Percentiles rank a stretch among this genome's conserved stretches.
Evolutionary conservation across 257 asterid genomes (phyloP).

Genomic region (Solanum gracilifrons): DNA sequence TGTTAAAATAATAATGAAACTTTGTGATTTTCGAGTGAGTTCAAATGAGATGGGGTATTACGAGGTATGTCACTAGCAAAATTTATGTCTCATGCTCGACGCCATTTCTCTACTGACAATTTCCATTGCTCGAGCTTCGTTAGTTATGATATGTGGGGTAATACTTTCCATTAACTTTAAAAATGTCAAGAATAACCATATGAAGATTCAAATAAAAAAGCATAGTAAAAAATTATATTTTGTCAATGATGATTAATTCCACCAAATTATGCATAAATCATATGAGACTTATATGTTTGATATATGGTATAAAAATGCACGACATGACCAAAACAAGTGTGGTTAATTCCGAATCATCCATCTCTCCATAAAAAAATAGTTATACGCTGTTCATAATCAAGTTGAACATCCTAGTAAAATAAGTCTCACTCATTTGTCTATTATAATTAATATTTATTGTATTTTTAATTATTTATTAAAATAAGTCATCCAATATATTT

Average conservation of each 20-base stretch:
- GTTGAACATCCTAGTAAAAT: background rate
- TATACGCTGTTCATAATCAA: background rate
- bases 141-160: background rate
- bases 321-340: background rate
- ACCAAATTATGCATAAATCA: background rate
- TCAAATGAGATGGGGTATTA: background rate
- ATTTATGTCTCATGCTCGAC: background rate
- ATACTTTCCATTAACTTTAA: no score
- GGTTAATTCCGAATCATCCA: no score
- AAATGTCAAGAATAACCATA: background rate
- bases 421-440: background rate
- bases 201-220: no score
- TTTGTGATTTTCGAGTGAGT: background rate
- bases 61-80: background rate
- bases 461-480: no score
- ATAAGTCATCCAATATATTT: background rate
- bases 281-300: no score
- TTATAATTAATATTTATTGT: no score
- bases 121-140: background rate
- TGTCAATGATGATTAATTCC: background rate
- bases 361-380: background rate
- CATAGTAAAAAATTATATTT: background rate
- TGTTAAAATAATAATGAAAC: background rate
- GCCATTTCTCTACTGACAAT: background rate
- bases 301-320: background rate